Base-by-base conservation (phyloP, 2,329 filamentous ascomycete genomes). In the Fusarium sp. region DNA sequence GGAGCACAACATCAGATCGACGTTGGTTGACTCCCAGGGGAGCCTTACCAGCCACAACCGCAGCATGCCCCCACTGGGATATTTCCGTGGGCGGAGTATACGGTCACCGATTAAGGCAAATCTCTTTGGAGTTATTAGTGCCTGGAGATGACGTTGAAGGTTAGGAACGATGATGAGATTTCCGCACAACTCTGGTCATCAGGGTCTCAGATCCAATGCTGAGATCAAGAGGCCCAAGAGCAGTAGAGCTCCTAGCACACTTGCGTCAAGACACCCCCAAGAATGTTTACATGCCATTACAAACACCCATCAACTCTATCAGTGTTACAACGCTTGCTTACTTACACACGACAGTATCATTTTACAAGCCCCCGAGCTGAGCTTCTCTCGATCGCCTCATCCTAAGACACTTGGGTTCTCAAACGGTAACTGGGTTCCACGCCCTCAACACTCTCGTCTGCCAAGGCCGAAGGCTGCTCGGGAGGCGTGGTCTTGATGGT, bases 11-110 rank as follows among this genome's bases (percentile, higher is more conserved):
- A 68, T 38, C 25, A 29, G 57, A 58, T 45, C 29, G 33, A 52
- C 27, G 36, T 40, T n/a, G 33, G 40, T 29, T 57, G 35, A 59
- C 27, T 60, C 52, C 35, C 35, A 31, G 22, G 52, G 11, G 33
- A 59, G 60, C 65, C 59, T 59, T 40, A 27, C 36, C 64, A 52
- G 64, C 40, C 50, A 58, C 63, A 65, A 35, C 54, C 36, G 65
- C 18, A 35, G 31, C 38, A 14, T 38, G n/a, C 42, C 52, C 27
- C 57, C 47, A 40, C 42, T 47, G 33, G 7, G 61, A 63, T 35
- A 35, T 35, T 57, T 25, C 54, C 5, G 20, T 25, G 6, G 25
- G 22, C 16, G 6, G 8, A 22, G n/a, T 25, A 29, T 25, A 25
- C 54, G 16, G 47, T 52, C 27, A n/a, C 27, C 27, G 11, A 31